Base-by-base conservation (phyloP, 2,329 filamentous ascomycete species). In the Zymoseptoria pseudotritici region DNA sequence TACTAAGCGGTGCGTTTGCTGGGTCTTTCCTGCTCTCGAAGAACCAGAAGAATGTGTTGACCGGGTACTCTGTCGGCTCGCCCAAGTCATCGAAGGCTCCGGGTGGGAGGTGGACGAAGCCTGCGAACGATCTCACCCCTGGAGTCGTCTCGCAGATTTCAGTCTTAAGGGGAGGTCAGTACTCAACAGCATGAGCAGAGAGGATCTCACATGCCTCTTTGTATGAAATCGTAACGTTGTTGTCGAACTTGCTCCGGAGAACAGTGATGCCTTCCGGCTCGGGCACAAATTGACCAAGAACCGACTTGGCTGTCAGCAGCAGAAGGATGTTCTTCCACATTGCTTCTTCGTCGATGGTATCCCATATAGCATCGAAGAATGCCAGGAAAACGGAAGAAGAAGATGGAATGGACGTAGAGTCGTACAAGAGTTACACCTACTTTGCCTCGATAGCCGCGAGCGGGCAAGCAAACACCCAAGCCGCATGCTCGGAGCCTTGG, bases 51-150 rank as follows among this genome's bases (percentile, higher is more conserved):
- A 58, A 36, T 8, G 13, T 50, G n/a, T 81, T 82, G 60, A 83
- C 82, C 6, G 79, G 74, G 59, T 82, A 82, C 11, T 50, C 53
- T n/a, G 77, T 72, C 62, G 80, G 78, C 67, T 66, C 61, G 7
- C 70, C 70, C 1, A 71, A 62, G 42, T 75, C 73, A 19, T 71
- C 68, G n/a, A 75, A 64, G 4, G 77, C 73, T 26, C 75, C 76
- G 2, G 78, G 77, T 1, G 82, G 81, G 3, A 86, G 76, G 69
- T 82, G 79, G 13, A 86, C 79, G 63, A 85, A 86, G 36, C 84
- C 83, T 0, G 80, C 79, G 71, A 85, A 88, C 31, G 78, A 80
- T 63, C 77, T 80, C 52, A 85, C 82, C 8, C 79, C 78, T 9
- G 77, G 74, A 0, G 80, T 84, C 1, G 81, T 83, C 71, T 85